These are phyloP conservation scores for Trametes cingulata DNA, from an alignment of 768 basidiomycete species.

Conservation along the genomic window DNA sequence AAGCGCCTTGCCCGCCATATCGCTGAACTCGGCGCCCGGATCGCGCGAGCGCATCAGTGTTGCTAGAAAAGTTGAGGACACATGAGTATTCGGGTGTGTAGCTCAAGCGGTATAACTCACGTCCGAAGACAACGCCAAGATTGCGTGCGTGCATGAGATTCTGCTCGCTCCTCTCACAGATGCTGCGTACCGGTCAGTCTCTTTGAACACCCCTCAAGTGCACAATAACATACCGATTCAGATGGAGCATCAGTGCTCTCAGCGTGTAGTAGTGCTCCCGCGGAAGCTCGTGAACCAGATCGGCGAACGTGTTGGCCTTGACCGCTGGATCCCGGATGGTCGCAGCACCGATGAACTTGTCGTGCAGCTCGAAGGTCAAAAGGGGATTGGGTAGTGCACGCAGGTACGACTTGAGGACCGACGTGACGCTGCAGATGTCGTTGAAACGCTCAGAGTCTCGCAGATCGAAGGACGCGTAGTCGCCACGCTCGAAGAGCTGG, in stretches of 20 bases:
- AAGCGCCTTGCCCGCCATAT: constrained; percentile 96
- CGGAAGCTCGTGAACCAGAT: constrained; percentile 77
- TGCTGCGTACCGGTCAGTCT: too few species aligned
- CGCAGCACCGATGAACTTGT: constrained; percentile 81
- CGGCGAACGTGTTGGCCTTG: constrained; percentile 62
- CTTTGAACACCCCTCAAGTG: too few species aligned
- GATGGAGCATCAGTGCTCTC: constrained; percentile 79
- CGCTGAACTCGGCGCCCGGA: constrained; percentile 86
- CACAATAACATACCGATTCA: constrained; percentile 78
- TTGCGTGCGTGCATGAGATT: constrained; percentile 97
- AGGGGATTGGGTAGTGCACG: constrained; percentile 89
- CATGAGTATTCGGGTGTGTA: background rate
- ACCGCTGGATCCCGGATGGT: constrained; percentile 61
- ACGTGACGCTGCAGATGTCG: constrained; percentile 96
- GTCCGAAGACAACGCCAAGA: constrained; percentile 96
- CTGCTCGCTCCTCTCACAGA: constrained; percentile 63
- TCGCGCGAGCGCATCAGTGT: constrained; percentile 92
- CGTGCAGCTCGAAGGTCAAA: constrained; percentile 88
- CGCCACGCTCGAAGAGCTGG: constrained; percentile 90
- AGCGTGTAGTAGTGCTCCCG: constrained; percentile 87
- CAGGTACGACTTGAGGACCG: constrained; percentile 96
- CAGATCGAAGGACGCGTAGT: constrained; percentile 88
- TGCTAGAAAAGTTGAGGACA: constrained; percentile 57
- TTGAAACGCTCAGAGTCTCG: constrained; percentile 88
- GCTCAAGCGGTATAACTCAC: constrained; percentile 51